Evolutionary conservation across 495 filamentous ascomycete genomes (phyloP), one percentile per base, ranked within the genome.

Genomic region (Penicillium daleae): DNA sequence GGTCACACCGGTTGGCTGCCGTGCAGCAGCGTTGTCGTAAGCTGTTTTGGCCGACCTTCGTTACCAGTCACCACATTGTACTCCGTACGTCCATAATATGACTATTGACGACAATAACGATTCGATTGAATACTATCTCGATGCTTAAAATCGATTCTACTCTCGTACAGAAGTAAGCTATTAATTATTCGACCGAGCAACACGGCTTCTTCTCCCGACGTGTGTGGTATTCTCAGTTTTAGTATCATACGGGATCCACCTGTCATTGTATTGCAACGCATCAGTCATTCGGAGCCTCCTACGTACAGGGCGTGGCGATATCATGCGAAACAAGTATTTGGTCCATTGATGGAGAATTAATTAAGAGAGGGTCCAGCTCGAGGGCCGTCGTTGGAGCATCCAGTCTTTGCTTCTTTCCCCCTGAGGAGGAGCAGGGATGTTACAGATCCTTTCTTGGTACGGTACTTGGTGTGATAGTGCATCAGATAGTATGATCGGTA

Each of bases 1-100:
- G 69, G 64, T 69, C 63, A 60, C 66, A 71, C 69, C 61, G 53
- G 60, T 22, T 63, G 60, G 26, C 61, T 62, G 40, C 49, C 64
- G 42, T 68, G 62, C 62, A 56, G 59, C 54, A 22, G 22, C 22
- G 53, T 56, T 64, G 37, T 8, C 60, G 66, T 71, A 61, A 71
- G 62, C 64, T 65, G 27, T 54, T 31, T 29, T 50, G 46, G 24
- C 29, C n/a, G 46, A 29, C 24, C 24, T n/a, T 29, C 19, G 42
- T 46, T 46, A 46, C 42, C n/a, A n/a, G n/a, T n/a, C n/a, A n/a
- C n/a, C n/a, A n/a, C n/a, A n/a, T n/a, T n/a, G n/a, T n/a, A n/a
- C n/a, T n/a, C n/a, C n/a, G n/a, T n/a, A n/a, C n/a, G n/a, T n/a
- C n/a, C 12, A 19, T 42, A 42, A n/a, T 9, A 19, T n/a, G n/a